Percentiles rank a stretch among this genome's conserved stretches.
Conservation (phyloP, 768 basidiomycete genomes). For the Psilocybe cubensis region DNA sequence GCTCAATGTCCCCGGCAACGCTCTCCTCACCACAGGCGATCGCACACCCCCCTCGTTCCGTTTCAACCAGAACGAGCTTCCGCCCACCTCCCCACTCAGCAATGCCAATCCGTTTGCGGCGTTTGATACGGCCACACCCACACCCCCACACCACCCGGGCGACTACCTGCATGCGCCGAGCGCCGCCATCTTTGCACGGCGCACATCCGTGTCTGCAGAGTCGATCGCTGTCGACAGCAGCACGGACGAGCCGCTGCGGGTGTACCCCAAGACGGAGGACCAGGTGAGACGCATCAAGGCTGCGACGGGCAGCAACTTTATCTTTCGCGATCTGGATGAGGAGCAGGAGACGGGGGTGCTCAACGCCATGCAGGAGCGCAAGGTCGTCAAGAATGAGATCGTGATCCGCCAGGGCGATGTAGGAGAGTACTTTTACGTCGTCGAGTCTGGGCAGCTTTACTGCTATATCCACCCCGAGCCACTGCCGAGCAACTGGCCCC, state of each 20-base stretch:
- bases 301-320: constrained; percentile 87
- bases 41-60: constrained; percentile 59
- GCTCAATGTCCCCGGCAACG: constrained; percentile 82
- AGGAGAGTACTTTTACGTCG: constrained; percentile 97
- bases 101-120: constrained; percentile 54
- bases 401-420: constrained; percentile 97
- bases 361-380: constrained; percentile 92
- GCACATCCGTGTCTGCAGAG: constrained; percentile 95
- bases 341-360: constrained; percentile 94
- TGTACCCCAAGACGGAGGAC: constrained; percentile 77
- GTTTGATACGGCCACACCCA: constrained; percentile 52
- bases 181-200: constrained; percentile 83
- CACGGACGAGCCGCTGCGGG: constrained; percentile 68
- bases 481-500: constrained; percentile 61
- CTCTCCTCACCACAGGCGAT: constrained; percentile 58
- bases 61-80: constrained; percentile 59
- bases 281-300: constrained; percentile 88
- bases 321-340: constrained; percentile 96
- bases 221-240: constrained; percentile 84
- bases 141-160: constrained; percentile 47
- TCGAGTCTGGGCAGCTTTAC: constrained; percentile 85
- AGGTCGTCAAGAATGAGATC: constrained; percentile 73
- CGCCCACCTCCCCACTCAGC: constrained; percentile 64
- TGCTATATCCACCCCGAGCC: constrained; percentile 80
- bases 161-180: constrained; percentile 77